These are phyloP conservation scores for Papilionanthe hybrid DNA, from an alignment of 116 monocot genomes.

Conservation along the genomic window DNA sequence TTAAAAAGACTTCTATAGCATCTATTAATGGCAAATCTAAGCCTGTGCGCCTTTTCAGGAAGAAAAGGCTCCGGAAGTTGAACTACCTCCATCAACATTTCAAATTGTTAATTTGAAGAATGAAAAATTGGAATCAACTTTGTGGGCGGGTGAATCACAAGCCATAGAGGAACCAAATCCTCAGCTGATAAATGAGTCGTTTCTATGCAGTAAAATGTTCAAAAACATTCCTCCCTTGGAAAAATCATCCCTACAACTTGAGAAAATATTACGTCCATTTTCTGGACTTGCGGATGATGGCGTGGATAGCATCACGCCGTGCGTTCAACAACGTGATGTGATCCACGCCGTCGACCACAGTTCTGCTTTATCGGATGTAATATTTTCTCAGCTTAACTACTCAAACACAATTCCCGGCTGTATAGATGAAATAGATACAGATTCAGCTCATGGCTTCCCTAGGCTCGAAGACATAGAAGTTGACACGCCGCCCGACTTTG, in stretches of 20 bases:
- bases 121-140: constrained; percentile 16
- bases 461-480: constrained; percentile 52
- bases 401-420: not conserved
- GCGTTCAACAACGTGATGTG: too few relatives aligned
- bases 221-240: constrained; percentile 34
- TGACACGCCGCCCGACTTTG: constrained; percentile 55
- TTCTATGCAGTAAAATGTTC: constrained; percentile 67
- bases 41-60: constrained; percentile 8
- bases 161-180: constrained; percentile 34
- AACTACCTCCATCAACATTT: constrained; percentile 4
- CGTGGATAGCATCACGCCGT: too few relatives aligned
- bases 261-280: too few relatives aligned
- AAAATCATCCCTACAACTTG: constrained; percentile 19
- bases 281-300: too few relatives aligned
- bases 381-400: not conserved
- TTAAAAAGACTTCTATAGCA: not conserved
- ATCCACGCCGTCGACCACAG: too few relatives aligned
- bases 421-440: constrained; percentile 15
- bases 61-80: constrained; percentile 6
- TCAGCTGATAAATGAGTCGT: constrained; percentile 27
- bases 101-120: constrained; percentile 13
- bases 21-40: not conserved
- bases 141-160: constrained; percentile 58
- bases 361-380: too few relatives aligned
- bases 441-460: constrained; percentile 20